A percentile compares a stretch with the other conserved stretches of the same genome.
phyloP scores from a whole-genome alignment of 73 alveolate genomes.

The Symbiodinium pilosum region DNA sequence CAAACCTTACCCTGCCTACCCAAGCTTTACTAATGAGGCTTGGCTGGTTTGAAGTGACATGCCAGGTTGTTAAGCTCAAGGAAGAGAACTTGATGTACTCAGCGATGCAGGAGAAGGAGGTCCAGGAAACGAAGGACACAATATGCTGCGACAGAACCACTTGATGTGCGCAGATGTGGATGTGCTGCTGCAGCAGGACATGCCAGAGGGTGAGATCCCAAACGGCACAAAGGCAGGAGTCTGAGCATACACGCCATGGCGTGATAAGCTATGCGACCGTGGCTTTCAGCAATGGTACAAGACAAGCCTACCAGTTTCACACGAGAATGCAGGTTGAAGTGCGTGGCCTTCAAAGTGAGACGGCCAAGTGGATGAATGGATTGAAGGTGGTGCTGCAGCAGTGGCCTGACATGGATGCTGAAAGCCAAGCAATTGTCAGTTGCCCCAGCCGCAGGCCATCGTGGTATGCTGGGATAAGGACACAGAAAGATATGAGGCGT shows the following conservation, averaged over 20 bases:
- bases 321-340: slow-evolving; percentile 36
- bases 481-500: slow-evolving; percentile 83
- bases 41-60: not conserved
- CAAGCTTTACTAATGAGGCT: too few relatives aligned
- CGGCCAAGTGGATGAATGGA: slow-evolving; percentile 90
- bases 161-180: too few relatives aligned
- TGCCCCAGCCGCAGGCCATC: slow-evolving; percentile 24
- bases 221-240: slow-evolving; percentile 79
- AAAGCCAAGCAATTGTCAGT: too few relatives aligned
- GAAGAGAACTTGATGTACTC: slow-evolving; percentile 91
- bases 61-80: slow-evolving; percentile 78
- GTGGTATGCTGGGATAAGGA: slow-evolving; percentile 86
- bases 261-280: too few relatives aligned
- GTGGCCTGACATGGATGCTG: too few relatives aligned
- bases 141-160: not conserved
- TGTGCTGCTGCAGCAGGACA: not conserved
- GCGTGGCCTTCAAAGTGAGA: slow-evolving; percentile 67
- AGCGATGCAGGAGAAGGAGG: slow-evolving; percentile 74
- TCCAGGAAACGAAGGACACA: slow-evolving; percentile 42
- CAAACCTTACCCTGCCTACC: not conserved
- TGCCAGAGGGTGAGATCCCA: slow-evolving; percentile 89
- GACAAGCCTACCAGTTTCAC: not conserved
- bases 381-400: slow-evolving; percentile 1
- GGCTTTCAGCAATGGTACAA: too few relatives aligned
- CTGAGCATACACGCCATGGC: not conserved